These are phyloP conservation scores for Apiospora kogelbergensis DNA, from an alignment of 2,329 filamentous ascomycete species.

Conservation along the genomic window DNA sequence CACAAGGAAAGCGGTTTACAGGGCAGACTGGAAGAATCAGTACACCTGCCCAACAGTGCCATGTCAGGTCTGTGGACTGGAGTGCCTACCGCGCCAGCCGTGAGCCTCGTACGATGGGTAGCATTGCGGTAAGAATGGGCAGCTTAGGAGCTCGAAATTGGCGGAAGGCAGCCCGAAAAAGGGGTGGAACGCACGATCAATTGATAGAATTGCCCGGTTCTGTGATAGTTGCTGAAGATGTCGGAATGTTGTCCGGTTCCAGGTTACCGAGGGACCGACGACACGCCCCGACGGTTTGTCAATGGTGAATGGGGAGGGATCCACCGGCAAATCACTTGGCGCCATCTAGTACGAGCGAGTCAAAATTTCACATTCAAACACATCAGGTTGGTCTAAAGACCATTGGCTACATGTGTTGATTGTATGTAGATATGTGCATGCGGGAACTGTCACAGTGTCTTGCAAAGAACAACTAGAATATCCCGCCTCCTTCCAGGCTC, in stretches of 20 bases:
- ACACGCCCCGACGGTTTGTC: background rate
- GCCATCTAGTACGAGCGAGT: background rate
- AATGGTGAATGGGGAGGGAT: background rate
- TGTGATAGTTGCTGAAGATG: background rate
- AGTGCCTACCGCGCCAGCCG: background rate
- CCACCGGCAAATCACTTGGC: constrained; percentile 3
- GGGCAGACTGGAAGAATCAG: background rate
- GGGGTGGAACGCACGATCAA: background rate
- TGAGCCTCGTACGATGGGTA: background rate
- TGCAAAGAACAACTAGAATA: background rate
- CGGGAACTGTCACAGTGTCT: background rate
- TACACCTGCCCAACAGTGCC: background rate
- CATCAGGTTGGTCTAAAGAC: no score
- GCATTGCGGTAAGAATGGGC: background rate
- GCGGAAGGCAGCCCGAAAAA: no score
- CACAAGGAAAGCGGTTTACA: background rate
- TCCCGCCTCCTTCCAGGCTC: background rate
- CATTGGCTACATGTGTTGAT: background rate
- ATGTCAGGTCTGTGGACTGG: background rate
- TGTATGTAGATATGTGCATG: background rate
- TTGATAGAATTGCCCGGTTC: background rate
- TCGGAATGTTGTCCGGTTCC: background rate
- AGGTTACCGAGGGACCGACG: background rate
- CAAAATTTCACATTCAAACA: no score
- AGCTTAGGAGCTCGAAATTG: no score